phyloP scores from a whole-genome alignment of 257 asterid species.

The Avicennia marina region DNA sequence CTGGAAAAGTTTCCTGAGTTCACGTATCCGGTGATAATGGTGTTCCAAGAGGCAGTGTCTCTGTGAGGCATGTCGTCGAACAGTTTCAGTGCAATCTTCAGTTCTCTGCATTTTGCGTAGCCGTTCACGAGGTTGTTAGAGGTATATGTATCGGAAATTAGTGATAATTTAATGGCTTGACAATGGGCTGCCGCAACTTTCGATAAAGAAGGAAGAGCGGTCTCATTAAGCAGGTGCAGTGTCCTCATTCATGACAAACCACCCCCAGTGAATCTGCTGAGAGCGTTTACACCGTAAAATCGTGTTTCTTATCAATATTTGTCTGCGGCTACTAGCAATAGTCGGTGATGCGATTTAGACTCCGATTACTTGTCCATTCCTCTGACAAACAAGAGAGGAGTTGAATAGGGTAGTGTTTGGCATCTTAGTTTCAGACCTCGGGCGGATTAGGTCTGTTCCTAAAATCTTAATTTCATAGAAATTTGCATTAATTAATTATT shows the following conservation, averaged over 20 bases:
- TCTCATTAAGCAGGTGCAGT: constrained; percentile 33
- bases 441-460: too few species aligned
- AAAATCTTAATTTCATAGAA: too few species aligned
- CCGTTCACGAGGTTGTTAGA: constrained; percentile 54
- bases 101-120: constrained; percentile 51
- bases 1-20: constrained; percentile 36
- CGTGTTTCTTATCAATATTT: too few species aligned
- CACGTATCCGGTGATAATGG: constrained; percentile 55
- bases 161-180: constrained; percentile 43
- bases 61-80: constrained; percentile 75
- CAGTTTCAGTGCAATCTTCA: constrained; percentile 45
- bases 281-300: too few species aligned
- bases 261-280: too few species aligned
- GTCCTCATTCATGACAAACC: constrained; percentile 57
- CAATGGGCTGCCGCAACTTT: constrained; percentile 50
- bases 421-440: too few species aligned
- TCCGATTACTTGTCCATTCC: too few species aligned
- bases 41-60: constrained; percentile 86
- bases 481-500: too few species aligned
- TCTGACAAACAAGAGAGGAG: too few species aligned
- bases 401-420: too few species aligned
- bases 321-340: too few species aligned
- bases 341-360: too few species aligned
- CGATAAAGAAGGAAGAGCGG: constrained; percentile 28
- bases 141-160: constrained; percentile 34